These are phyloP conservation scores for Nothophytophthora sp. DNA, from an alignment of 352 stramenopile genomes.

Conservation along the genomic window DNA sequence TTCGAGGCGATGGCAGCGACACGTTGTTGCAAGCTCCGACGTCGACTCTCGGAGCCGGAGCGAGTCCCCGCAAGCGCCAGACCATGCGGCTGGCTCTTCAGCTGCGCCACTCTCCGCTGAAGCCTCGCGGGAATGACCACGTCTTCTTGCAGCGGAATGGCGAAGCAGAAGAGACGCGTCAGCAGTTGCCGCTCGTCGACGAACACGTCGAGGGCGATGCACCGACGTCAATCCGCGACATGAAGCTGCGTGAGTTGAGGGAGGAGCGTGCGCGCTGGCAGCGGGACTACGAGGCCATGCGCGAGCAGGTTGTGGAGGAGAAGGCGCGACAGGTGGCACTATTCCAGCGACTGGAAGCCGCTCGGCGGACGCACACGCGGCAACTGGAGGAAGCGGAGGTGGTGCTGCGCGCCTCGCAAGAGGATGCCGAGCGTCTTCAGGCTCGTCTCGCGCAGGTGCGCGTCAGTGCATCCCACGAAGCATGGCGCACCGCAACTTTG, in stretches of 20 bases:
- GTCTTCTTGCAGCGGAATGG: not conserved
- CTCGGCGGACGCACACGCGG: slow-evolving; percentile 12
- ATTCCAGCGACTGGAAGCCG: slow-evolving; percentile 27
- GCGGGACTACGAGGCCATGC: slow-evolving; percentile 29
- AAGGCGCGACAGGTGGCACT: slow-evolving; percentile 31
- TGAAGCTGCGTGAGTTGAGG: slow-evolving; percentile 19
- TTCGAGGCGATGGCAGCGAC: not conserved
- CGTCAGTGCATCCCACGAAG: slow-evolving; percentile 16
- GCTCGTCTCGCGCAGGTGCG: slow-evolving; percentile 20
- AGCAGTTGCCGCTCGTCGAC: not conserved
- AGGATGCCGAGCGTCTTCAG: slow-evolving; percentile 28
- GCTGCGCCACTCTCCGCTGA: slow-evolving; percentile 27
- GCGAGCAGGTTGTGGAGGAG: slow-evolving; percentile 33
- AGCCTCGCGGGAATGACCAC: slow-evolving; percentile 8
- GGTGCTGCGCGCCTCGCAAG: slow-evolving; percentile 14
- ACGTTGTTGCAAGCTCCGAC: not conserved
- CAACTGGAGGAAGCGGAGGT: slow-evolving; percentile 19
- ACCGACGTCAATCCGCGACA: slow-evolving; percentile 10
- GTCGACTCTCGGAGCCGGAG: slow-evolving; percentile 1
- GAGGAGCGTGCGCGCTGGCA: slow-evolving; percentile 19
- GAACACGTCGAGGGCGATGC: slow-evolving; percentile 2
- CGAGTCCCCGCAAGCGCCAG: slow-evolving; percentile 7
- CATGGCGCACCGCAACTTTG: slow-evolving; percentile 26
- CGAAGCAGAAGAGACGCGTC: slow-evolving; percentile 5
- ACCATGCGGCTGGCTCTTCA: slow-evolving; percentile 8